A percentile compares a stretch with the other conserved stretches of the same genome.
These are phyloP conservation scores for Aspergillus sp. DNA, from an alignment of 2,329 filamentous ascomycete species.

Conservation along the genomic window DNA sequence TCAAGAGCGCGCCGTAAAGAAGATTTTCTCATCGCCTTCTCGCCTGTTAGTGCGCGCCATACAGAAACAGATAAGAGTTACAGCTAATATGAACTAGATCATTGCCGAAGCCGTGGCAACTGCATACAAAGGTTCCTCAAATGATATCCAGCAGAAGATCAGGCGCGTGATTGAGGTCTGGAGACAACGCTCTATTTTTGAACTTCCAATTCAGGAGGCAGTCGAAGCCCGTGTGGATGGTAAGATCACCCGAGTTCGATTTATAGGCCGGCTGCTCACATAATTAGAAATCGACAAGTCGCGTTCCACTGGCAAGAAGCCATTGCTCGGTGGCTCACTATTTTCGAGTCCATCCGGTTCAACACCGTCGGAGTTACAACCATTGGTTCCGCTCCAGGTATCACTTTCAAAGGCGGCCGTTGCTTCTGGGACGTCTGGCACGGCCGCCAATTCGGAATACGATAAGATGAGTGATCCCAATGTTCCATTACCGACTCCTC, in stretches of 20 bases:
- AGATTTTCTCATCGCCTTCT: conserved; percentile 89
- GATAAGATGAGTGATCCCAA: conserved; percentile 75
- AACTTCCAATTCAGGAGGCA: conserved; percentile 72
- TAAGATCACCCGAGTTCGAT: conserved; percentile 38
- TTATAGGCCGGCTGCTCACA: conserved; percentile 7
- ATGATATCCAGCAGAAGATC: conserved; percentile 84
- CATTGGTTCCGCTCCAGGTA: conserved; percentile 72
- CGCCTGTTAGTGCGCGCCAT: conserved; percentile 56
- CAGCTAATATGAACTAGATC: conserved; percentile 49
- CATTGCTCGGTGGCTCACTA: conserved; percentile 65
- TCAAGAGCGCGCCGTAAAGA: conserved; percentile 89
- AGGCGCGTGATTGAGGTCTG: conserved; percentile 91
- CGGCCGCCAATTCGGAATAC: conserved; percentile 76
- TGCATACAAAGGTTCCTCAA: conserved; percentile 87
- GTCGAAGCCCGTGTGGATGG: conserved; percentile 79
- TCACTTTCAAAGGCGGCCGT: conserved; percentile 71
- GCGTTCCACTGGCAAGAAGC: conserved; percentile 53
- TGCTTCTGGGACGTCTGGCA: conserved; percentile 65
- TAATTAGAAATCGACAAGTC: conserved; percentile 56
- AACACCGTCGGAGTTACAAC: conserved; percentile 73
- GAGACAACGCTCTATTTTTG: conserved; percentile 84
- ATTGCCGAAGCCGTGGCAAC: conserved; percentile 85
- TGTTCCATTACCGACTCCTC: conserved; percentile 70
- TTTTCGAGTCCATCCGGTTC: conserved; percentile 60
- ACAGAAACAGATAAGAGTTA: neutral